phyloP scores from a whole-genome alignment of 1,139 yeast genomes.

The Debaryomyces sp. region DNA sequence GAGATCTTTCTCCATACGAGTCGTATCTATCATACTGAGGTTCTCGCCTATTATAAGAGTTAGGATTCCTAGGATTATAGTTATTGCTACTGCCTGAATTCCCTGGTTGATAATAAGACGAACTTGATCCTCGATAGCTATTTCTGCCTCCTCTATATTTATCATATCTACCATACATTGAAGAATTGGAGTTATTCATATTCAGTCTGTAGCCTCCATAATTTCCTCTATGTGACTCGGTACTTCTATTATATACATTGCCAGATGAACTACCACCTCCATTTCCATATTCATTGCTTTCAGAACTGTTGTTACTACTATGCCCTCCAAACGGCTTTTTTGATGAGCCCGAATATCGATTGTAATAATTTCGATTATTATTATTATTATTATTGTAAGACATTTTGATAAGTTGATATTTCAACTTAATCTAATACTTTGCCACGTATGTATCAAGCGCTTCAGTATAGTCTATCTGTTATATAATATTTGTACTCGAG shows the following conservation, averaged over 20 bases:
- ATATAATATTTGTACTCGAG: neutral
- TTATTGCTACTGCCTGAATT: neutral
- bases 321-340: conserved; percentile 7
- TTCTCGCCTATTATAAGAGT: conserved; percentile 4
- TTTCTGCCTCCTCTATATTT: conserved; percentile 4
- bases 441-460: neutral
- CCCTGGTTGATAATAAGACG: conserved; percentile 2
- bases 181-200: conserved; percentile 2
- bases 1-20: conserved; percentile 13
- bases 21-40: conserved; percentile 16
- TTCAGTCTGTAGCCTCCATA: conserved; percentile 17
- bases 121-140: neutral
- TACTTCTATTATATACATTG: conserved; percentile 7
- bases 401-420: conserved; percentile 8
- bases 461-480: neutral
- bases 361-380: conserved; percentile 15
- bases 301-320: neutral
- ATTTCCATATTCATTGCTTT: neutral
- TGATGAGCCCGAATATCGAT: conserved; percentile 14
- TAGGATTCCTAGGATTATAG: neutral
- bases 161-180: conserved; percentile 6
- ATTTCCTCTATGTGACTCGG: conserved; percentile 7
- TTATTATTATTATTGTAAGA: conserved; percentile 13
- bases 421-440: neutral
- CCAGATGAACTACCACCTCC: conserved; percentile 3